phyloP scores from a whole-genome alignment of 805 yeast species.

The Candida schatavii region DNA sequence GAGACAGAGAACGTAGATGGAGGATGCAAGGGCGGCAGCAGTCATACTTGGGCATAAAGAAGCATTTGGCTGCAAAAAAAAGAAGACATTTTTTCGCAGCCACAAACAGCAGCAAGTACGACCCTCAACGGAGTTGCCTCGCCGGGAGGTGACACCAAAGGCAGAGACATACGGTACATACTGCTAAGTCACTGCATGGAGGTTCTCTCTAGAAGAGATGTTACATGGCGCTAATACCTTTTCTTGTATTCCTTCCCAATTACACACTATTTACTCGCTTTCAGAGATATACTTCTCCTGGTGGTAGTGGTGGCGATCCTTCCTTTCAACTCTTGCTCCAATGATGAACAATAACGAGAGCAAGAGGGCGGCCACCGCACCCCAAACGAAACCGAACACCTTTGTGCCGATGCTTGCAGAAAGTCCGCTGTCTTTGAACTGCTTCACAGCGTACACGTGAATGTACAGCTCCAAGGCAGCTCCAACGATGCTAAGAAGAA shows the following conservation, averaged over 20 bases:
- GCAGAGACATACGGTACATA: too few relatives aligned
- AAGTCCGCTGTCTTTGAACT: neutral
- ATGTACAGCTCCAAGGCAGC: neutral
- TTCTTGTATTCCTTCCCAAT: too few relatives aligned
- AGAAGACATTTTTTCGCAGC: too few relatives aligned
- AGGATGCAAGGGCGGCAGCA: neutral
- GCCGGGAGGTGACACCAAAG: too few relatives aligned
- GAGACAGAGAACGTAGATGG: neutral
- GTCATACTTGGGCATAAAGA: neutral
- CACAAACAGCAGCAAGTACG: too few relatives aligned
- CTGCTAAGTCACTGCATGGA: too few relatives aligned
- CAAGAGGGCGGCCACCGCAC: neutral
- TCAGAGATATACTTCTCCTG: slow-evolving; percentile 1
- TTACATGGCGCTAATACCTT: too few relatives aligned
- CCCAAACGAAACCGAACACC: slow-evolving; percentile 1
- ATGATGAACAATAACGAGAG: neutral
- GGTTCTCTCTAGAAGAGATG: too few relatives aligned
- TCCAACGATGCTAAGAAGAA: neutral
- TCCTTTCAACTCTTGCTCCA: neutral
- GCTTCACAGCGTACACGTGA: slow-evolving; percentile 1
- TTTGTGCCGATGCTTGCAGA: neutral
- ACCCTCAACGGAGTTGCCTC: too few relatives aligned
- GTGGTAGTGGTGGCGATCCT: neutral
- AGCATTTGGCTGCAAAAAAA: neutral
- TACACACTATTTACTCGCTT: too few relatives aligned